Evolutionary conservation across 176 grass and related monocot species (phyloP), one percentile per base, ranked within the genome.

Genomic region (Calamus simplicifolius): DNA sequence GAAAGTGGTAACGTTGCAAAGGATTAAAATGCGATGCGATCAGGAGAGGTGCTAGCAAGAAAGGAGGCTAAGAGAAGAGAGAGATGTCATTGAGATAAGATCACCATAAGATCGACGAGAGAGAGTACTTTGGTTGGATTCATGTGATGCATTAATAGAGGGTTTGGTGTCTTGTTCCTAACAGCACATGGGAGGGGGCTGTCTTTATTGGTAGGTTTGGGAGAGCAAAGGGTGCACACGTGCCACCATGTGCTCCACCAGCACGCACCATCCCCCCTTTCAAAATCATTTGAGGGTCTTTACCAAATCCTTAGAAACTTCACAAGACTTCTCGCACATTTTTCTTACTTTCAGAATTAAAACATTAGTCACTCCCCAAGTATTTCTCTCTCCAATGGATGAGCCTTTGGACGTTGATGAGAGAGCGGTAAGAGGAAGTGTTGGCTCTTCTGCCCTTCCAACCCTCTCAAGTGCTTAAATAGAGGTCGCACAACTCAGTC

Each of bases 191-290:
- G 57, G 57, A 31, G 57, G 26, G 57, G 57, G 5, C 14, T 59
- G 27, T 31, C 57, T 12, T 6, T 59, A 31, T 59, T 29, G 4
- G 57, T 31, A 59, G 57, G 25, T 26, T 27, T 29, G 17, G 15
- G 8, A 29, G 16, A 29, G 27, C 14, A 59, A 59, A 59, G 27
- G 57, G 29, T 29, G 27, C 25, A 59, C 25, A 59, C 29, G 57
- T 59, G 57, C 57, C 25, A 6, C 27, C 57, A 59, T 59, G 57
- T 59, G 57, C 57, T 59, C 26, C 57, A 31, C 23, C 57, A 59
- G 57, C 5, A 31, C 27, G 51, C 18, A 56, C 12, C 19, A 12
- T 56, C 19, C 6, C 7, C 21, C 12, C 10, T n/a, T 27, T 31
- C 14, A 59, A 18, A 27, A 7, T 27, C 25, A 15, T 59, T 59